These are phyloP conservation scores for Heritiera fomes DNA, from an alignment of 345 rosid species.

Conservation along the genomic window DNA sequence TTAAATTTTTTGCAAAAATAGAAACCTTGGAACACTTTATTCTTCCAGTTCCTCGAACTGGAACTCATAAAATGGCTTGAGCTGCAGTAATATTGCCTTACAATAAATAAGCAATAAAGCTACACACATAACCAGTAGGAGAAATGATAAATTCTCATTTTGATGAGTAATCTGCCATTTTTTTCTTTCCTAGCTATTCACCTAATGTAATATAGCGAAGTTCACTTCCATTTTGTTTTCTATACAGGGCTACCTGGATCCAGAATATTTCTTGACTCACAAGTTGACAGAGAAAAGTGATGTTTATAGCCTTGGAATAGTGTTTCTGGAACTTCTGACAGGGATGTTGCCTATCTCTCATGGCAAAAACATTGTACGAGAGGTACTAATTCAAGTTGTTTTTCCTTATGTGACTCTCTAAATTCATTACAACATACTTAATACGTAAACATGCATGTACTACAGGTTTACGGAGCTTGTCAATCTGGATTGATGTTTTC, in stretches of 20 bases:
- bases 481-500: slow-evolving; percentile 43
- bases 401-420: background rate
- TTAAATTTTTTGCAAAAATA: background rate
- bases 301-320: slow-evolving; percentile 52
- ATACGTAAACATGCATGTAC: background rate
- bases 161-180: too few species aligned
- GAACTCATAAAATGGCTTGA: background rate
- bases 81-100: background rate
- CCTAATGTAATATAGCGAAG: background rate
- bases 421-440: background rate
- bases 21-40: background rate
- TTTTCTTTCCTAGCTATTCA: too few species aligned
- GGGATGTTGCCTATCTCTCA: slow-evolving; percentile 51
- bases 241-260: slow-evolving; percentile 56
- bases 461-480: slow-evolving; percentile 40
- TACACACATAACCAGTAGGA: too few species aligned
- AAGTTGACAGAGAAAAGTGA: slow-evolving; percentile 55
- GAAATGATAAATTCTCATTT: too few species aligned
- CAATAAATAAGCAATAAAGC: too few species aligned
- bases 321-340: slow-evolving; percentile 52
- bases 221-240: slow-evolving; percentile 2
- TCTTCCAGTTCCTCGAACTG: background rate
- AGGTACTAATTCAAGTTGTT: slow-evolving; percentile 27
- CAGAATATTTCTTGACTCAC: slow-evolving; percentile 49
- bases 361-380: slow-evolving; percentile 53